Base-by-base conservation (phyloP, 2,329 filamentous ascomycete genomes). In the Lomentospora prolificans region DNA sequence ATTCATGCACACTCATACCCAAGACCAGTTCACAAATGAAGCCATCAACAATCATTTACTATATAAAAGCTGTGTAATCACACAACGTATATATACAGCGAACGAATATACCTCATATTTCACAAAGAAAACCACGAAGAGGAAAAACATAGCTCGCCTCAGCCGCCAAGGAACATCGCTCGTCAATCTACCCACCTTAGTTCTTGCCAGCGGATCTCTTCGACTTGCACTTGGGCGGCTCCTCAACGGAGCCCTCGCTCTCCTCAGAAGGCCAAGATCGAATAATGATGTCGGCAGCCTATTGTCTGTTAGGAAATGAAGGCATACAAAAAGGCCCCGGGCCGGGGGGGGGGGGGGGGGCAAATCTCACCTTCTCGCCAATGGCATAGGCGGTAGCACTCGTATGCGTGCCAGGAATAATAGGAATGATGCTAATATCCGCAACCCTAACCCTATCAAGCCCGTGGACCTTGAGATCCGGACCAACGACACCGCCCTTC, bases 331-430 rank as follows among this genome's bases (percentile, higher is more conserved):
- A 27, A 53, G 5, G n/a, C n/a, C n/a, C n/a, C n/a, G n/a, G n/a
- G n/a, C n/a, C n/a, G n/a, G 12, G 24, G 10, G 5, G 9, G 12
- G 14, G 17, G 5, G 8, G 9, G 30, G 44, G 30, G n/a, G 3
- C 6, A 12, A 17, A 14, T 53, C 60, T 56, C 46, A 61, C 64
- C 60, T 76, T 77, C 64, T 80, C 78, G 1, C 74, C 77, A 60
- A 80, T 77, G 3, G 74, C 76, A 63, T 79, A 81, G 4, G 76
- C 77, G 6, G 75, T 75, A 70, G 77, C 78, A 59, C 53, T 58
- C 17, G 60, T 79, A 73, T 19, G 76, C 73, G 62, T 54, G n/a
- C 57, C 60, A 28, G 62, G 62, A 19, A 64, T 39, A 4, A 57
- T 58, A 22, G 64, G 64, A 19, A 66, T 61, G 31, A 66, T 61